Evolutionary conservation across 2,329 filamentous ascomycete genomes (phyloP), one percentile per base, ranked within the genome.

Genomic region (Colletotrichum incanum): DNA sequence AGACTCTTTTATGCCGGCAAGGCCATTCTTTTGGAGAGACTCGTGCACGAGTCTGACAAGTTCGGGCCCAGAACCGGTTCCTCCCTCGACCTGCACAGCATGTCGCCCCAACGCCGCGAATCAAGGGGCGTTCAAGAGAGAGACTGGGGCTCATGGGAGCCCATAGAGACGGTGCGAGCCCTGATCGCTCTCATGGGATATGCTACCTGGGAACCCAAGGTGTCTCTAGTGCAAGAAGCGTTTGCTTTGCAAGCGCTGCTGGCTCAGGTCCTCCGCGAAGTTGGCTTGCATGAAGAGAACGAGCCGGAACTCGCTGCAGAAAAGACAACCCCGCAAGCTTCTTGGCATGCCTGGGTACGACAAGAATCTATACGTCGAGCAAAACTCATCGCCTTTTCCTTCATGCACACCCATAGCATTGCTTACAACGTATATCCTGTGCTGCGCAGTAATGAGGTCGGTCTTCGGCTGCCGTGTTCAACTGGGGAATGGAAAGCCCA

Each of bases 361-460:
- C 75, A 78, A 34, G 82, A 83, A 62, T 82, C 81, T 0, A 43
- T 68, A 2, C 77, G 82, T 2, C 76, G 82, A 7, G 75, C 82
- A 0, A 83, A 83, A 55, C 76, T 83, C 2, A 82, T 82, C 4
- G 79, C 81, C 0, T 83, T 83, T 41, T 80, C 80, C 0, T 83
- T 83, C 62, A 75, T 82, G 5, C 81, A 83, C 58, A 82, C 78
- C 0, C 81, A 83, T 67, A 82, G 79, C 61, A 79, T 83, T 9
- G 82, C 82, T 2, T 83, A 83, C 70, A 80, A 83, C 28, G 77
- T 81, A 2, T 82, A 82, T 39, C 82, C 82, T 0, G 78, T 79
- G 0, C 74, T 83, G 7, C 77, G 80, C 1, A 83, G 78, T 39
- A 83, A 81, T 54, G 82, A 83, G 70, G 74, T 83, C 0, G 75